phyloP scores from a whole-genome alignment of 805 yeast genomes.

The Metschnikowia cubensis region DNA sequence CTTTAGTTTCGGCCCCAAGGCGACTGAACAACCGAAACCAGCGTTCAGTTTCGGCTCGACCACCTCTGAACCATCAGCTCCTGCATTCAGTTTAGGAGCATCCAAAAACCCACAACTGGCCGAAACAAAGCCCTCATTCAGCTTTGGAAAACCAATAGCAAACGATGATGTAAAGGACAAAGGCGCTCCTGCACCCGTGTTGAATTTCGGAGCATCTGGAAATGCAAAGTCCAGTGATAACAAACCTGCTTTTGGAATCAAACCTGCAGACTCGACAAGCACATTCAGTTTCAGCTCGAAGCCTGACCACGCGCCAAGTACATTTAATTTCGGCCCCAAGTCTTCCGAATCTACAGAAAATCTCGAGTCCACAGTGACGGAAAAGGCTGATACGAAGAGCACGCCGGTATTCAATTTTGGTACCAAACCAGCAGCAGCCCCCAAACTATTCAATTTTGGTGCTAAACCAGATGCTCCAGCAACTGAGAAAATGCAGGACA shows the following conservation, averaged over 20 bases:
- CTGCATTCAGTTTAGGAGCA: slow-evolving; percentile 2
- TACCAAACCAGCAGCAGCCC: not conserved
- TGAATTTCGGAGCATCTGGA: not conserved
- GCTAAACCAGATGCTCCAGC: not conserved
- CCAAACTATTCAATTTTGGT: not conserved
- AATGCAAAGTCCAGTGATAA: too few relatives aligned
- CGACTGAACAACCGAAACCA: not conserved
- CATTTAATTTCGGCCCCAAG: slow-evolving; percentile 1
- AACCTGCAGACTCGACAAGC: not conserved
- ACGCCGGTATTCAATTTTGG: not conserved
- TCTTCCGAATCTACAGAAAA: not conserved
- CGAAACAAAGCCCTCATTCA: slow-evolving; percentile 3
- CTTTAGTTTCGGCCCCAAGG: not conserved
- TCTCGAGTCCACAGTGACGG: not conserved
- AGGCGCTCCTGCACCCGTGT: not conserved
- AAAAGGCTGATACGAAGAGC: not conserved
- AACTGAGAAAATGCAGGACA: not conserved
- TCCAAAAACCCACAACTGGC: not conserved
- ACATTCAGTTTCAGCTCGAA: slow-evolving; percentile 5
- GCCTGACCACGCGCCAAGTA: not conserved
- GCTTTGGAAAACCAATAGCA: slow-evolving; percentile 2
- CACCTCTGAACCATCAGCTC: not conserved
- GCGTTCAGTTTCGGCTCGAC: not conserved
- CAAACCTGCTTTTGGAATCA: slow-evolving; percentile 7
- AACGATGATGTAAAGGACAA: not conserved